phyloP scores from a whole-genome alignment of 1,139 yeast genomes.

The Nakaseomyces glabratus region DNA sequence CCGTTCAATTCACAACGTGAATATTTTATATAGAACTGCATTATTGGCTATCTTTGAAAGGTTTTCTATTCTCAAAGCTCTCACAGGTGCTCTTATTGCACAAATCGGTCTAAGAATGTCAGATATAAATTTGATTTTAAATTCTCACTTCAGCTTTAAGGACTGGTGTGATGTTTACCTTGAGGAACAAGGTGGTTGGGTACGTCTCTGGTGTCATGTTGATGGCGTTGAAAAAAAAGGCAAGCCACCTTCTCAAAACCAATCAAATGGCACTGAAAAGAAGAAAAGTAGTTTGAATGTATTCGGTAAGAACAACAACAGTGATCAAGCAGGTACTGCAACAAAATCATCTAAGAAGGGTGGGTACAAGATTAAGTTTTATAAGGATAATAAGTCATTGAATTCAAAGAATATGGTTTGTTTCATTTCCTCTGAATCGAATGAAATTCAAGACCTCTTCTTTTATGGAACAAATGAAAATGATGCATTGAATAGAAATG shows the following conservation, averaged over 20 bases:
- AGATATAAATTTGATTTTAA: constrained; percentile 25
- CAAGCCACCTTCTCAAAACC: constrained; percentile 1
- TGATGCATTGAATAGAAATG: constrained; percentile 1
- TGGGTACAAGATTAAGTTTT: constrained; percentile 25
- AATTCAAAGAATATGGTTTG: constrained; percentile 20
- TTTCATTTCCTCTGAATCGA: constrained; percentile 22
- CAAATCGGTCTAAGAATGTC: constrained; percentile 23
- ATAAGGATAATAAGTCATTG: constrained; percentile 22
- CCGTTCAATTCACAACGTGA: constrained; percentile 6
- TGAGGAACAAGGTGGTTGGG: constrained; percentile 27
- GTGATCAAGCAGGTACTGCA: neutral
- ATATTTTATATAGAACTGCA: constrained; percentile 14
- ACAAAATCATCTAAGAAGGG: constrained; percentile 14
- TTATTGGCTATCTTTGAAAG: constrained; percentile 23
- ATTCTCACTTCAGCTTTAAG: constrained; percentile 25
- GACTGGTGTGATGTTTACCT: constrained; percentile 31
- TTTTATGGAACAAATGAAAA: constrained; percentile 16
- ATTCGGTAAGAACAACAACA: constrained; percentile 1
- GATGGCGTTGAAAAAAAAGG: constrained; percentile 18
- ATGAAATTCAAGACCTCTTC: constrained; percentile 24
- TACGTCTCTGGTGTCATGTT: constrained; percentile 29
- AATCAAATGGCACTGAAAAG: constrained; percentile 6
- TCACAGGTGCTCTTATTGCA: constrained; percentile 27
- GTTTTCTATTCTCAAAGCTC: constrained; percentile 22
- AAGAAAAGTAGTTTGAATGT: constrained; percentile 3